Evolutionary conservation across 2,329 filamentous ascomycete genomes (phyloP).

Genomic region (Triangularia verruculosa): DNA sequence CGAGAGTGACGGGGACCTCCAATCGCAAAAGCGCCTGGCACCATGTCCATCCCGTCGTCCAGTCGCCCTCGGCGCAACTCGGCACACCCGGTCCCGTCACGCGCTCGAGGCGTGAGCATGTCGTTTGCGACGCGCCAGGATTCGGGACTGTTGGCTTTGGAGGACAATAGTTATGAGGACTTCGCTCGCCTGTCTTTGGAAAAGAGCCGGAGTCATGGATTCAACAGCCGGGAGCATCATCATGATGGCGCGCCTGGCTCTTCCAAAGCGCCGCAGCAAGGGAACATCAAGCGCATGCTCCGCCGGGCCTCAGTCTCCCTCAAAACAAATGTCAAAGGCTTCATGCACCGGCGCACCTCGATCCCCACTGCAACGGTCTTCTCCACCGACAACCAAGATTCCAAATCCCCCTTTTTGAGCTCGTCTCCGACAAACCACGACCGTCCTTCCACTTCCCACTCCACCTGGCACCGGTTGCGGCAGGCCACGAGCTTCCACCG

Average conservation of each 20-base stretch:
- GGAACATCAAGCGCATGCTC: conserved; percentile 49
- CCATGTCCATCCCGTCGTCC: conserved; percentile 20
- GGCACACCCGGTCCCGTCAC: conserved; percentile 35
- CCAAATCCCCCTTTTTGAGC: conserved; percentile 26
- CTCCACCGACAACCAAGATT: conserved; percentile 31
- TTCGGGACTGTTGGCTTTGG: conserved; percentile 43
- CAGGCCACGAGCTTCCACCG: conserved; percentile 50
- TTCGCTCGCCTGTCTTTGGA: conserved; percentile 27
- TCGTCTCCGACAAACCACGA: conserved; percentile 15
- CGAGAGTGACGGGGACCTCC: conserved; percentile 39
- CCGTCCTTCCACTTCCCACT: conserved; percentile 46
- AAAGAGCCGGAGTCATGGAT: conserved; percentile 29
- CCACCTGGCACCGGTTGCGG: conserved; percentile 50
- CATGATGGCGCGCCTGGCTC: conserved; percentile 2
- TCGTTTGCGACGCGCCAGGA: conserved; percentile 48
- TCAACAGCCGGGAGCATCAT: conserved; percentile 8
- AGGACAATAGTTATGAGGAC: conserved; percentile 32
- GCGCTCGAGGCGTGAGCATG: conserved; percentile 48
- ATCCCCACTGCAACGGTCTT: conserved; percentile 31
- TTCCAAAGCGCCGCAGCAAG: conserved; percentile 28
- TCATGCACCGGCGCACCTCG: conserved; percentile 50
- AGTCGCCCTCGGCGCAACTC: conserved; percentile 21
- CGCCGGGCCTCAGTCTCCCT: conserved; percentile 55
- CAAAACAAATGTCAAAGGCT: conserved; percentile 40
- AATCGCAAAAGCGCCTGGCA: conserved; percentile 34